phyloP scores from a whole-genome alignment of 805 yeast species.

The Sugiyamaella mastotermitis region DNA sequence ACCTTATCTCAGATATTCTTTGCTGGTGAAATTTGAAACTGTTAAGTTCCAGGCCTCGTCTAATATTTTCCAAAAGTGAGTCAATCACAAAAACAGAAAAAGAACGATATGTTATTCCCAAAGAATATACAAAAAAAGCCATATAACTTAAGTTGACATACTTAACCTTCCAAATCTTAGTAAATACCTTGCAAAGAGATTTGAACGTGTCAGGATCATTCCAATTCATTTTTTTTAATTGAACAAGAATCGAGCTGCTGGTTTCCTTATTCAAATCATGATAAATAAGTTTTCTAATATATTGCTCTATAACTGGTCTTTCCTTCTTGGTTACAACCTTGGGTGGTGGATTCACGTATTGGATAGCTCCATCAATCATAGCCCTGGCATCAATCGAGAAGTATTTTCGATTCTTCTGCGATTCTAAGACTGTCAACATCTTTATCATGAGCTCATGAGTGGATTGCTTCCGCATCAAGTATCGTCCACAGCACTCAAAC shows the following conservation, averaged over 20 bases:
- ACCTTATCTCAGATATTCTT: slow-evolving; percentile 56
- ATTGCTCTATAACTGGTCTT: slow-evolving; percentile 30
- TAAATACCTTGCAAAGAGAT: slow-evolving; percentile 40
- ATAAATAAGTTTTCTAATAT: slow-evolving; percentile 45
- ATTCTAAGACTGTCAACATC: slow-evolving; percentile 52
- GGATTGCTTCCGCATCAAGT: slow-evolving; percentile 51
- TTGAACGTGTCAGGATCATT: slow-evolving; percentile 31
- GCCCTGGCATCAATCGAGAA: slow-evolving; percentile 50
- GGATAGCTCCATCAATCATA: slow-evolving; percentile 45
- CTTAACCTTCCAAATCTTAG: slow-evolving; percentile 55
- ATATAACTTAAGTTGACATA: slow-evolving; percentile 49
- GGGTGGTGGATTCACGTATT: slow-evolving; percentile 29
- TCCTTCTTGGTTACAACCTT: slow-evolving; percentile 21
- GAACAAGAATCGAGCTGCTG: slow-evolving; percentile 30
- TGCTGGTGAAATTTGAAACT: slow-evolving; percentile 53
- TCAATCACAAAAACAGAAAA: slow-evolving; percentile 51
- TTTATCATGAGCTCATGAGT: slow-evolving; percentile 54
- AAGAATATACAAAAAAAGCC: slow-evolving; percentile 41
- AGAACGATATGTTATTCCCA: slow-evolving; percentile 33
- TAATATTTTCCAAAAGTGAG: slow-evolving; percentile 54
- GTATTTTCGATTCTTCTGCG: slow-evolving; percentile 42
- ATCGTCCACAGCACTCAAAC: slow-evolving; percentile 68
- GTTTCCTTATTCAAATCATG: slow-evolving; percentile 42
- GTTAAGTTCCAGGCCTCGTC: slow-evolving; percentile 59
- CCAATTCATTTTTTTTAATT: slow-evolving; percentile 44